Evolutionary conservation across 768 basidiomycete species (phyloP).

Genomic region (Pholiota microspora): DNA sequence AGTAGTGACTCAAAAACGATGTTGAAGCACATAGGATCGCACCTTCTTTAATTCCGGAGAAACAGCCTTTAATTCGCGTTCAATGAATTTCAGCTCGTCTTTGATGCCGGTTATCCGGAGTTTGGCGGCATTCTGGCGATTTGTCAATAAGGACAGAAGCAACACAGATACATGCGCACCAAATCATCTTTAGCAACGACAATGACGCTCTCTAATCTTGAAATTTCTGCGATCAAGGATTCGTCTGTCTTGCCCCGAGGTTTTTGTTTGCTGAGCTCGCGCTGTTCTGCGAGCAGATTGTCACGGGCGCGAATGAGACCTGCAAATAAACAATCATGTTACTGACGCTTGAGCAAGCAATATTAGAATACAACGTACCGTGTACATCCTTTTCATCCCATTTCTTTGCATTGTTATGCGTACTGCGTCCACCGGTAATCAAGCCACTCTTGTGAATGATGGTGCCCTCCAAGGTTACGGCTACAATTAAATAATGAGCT

Average conservation of each 20-base stretch:
- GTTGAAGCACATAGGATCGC: neutral
- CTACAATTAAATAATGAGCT: constrained; percentile 38
- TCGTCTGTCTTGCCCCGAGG: constrained; percentile 87
- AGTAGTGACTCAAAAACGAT: neutral
- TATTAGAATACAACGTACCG: constrained; percentile 39
- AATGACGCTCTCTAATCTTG: constrained; percentile 74
- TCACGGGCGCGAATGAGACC: constrained; percentile 62
- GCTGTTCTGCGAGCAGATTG: constrained; percentile 66
- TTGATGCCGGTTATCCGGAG: constrained; percentile 74
- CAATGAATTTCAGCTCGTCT: constrained; percentile 81
- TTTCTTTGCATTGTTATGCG: constrained; percentile 73
- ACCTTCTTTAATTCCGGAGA: constrained; percentile 76
- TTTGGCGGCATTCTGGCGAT: constrained; percentile 66
- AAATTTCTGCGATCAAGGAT: constrained; percentile 69
- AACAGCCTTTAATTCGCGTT: constrained; percentile 64
- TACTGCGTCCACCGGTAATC: constrained; percentile 92
- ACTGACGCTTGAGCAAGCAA: neutral
- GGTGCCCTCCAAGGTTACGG: constrained; percentile 95
- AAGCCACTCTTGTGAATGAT: constrained; percentile 96
- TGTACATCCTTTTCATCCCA: constrained; percentile 96
- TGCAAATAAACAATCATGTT: constrained; percentile 13
- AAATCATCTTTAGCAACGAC: constrained; percentile 80
- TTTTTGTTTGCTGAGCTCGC: constrained; percentile 81
- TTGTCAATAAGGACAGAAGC: neutral
- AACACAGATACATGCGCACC: constrained; percentile 38